These are phyloP conservation scores for Entomortierella parvispora DNA, from an alignment of 192 early-diverging fungal species.

Conservation along the genomic window DNA sequence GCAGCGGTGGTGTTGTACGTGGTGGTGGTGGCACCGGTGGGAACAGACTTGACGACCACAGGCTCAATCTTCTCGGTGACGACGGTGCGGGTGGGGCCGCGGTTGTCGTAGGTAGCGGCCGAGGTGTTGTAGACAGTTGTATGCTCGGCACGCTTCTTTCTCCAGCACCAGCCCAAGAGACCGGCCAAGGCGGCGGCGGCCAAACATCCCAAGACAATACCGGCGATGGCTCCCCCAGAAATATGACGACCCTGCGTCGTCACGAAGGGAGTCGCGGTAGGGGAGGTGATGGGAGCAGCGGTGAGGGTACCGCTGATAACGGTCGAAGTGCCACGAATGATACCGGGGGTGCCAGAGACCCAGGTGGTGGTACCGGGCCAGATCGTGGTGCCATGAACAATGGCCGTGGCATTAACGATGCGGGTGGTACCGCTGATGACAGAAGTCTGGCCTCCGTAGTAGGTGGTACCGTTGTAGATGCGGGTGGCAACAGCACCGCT, in stretches of 20 bases:
- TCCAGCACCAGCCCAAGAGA: constrained; percentile 41
- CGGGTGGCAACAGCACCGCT: constrained; percentile 1
- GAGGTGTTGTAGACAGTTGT: constrained; percentile 7
- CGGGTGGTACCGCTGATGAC: constrained; percentile 16
- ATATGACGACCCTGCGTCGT: not conserved
- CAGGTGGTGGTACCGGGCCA: constrained; percentile 17
- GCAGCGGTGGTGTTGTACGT: not conserved
- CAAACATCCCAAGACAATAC: constrained; percentile 32
- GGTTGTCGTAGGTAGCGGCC: not conserved
- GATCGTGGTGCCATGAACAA: constrained; percentile 11
- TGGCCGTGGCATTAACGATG: constrained; percentile 14
- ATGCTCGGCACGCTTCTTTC: constrained; percentile 33
- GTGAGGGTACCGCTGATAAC: not conserved
- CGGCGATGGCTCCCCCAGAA: constrained; percentile 34
- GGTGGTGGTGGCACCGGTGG: not conserved
- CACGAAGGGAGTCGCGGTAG: not conserved
- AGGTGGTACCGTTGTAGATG: constrained; percentile 11
- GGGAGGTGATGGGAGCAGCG: constrained; percentile 4
- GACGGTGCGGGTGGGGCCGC: constrained; percentile 33
- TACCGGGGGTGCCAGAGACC: constrained; percentile 13
- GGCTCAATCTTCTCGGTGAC: constrained; percentile 51
- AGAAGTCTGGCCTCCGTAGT: constrained; percentile 7
- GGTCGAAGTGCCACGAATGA: constrained; percentile 10
- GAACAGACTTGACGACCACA: constrained; percentile 37
- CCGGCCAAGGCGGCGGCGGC: constrained; percentile 9